Evolutionary conservation across 305 asterid species (phyloP), one percentile per base, ranked within the genome.

Genomic region (Fraxinus velutina): DNA sequence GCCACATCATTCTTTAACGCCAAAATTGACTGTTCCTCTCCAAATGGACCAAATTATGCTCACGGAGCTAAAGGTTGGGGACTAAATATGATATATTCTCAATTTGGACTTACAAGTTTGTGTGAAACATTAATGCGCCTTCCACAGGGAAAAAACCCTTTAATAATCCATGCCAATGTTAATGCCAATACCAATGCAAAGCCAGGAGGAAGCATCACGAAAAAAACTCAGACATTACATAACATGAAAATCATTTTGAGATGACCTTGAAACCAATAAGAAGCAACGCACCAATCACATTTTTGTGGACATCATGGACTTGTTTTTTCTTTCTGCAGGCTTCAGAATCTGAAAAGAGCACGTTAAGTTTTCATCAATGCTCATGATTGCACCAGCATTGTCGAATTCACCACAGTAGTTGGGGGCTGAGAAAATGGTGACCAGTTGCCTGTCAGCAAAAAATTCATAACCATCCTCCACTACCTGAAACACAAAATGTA

Each of bases 401-500:
- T 89, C 92, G 33, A 88, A 88, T 86, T 88, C 91, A 32, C 91
- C 91, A 9, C 91, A 88, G 80, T 88, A 88, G 80, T 88, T 88
- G 7, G 89, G 89, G 15, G 91, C 91, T 33, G 91, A 88, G 82
- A 88, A 88, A 37, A 89, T 85, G 1, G 92, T 89, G 71, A 89
- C 92, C 64, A 89, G 92, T 83, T 88, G 91, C 86, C 91, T 88
- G 1, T 89, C 92, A 47, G 92, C 92, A 82, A 89, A 89, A 82
- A 89, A 89, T 78, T 89, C 91, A 64, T 89, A 89, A 19, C 92
- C 92, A 79, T 89, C 92, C 81, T 89, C 91, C 71, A 89, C 92
- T 85, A 88, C 92, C 92, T 89, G 87, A 79, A 86, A 79, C 75
- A 72, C 1, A 27, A 55, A 75, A 19, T 47, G 76, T 60, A 30